These are phyloP conservation scores for Triangularia verruculosa DNA, from an alignment of 2,329 filamentous ascomycete genomes.

Conservation along the genomic window DNA sequence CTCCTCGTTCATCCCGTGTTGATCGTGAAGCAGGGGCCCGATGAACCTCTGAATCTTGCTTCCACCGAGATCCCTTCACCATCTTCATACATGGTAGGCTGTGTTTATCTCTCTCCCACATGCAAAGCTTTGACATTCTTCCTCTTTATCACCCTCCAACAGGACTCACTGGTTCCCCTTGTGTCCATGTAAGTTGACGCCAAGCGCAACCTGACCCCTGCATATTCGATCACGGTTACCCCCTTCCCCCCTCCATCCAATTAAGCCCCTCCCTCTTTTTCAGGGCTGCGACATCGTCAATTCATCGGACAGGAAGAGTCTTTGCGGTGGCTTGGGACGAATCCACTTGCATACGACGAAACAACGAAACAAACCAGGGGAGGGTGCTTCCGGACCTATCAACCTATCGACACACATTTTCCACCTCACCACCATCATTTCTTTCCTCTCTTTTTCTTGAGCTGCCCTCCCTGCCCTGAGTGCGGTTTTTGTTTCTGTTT, in stretches of 20 bases:
- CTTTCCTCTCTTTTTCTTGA: background rate
- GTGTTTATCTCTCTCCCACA: too few species aligned
- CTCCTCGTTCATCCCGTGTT: background rate
- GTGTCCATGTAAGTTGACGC: background rate
- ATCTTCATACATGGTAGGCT: background rate
- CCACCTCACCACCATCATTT: background rate
- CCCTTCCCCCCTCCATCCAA: background rate
- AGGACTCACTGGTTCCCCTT: background rate
- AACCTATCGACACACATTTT: conserved; percentile 4
- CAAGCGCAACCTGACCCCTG: background rate
- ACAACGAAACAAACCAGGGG: conserved; percentile 22
- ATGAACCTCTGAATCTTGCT: background rate
- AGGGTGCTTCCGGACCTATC: conserved; percentile 3
- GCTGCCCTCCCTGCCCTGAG: background rate
- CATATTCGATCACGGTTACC: background rate
- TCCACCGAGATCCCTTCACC: background rate
- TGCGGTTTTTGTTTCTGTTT: conserved; percentile 2
- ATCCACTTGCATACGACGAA: conserved; percentile 12
- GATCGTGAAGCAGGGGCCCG: background rate
- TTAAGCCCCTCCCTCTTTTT: background rate
- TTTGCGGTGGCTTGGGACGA: conserved; percentile 1
- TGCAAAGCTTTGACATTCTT: too few species aligned
- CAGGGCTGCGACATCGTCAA: background rate
- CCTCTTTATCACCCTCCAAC: too few species aligned
- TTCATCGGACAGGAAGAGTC: background rate